A percentile compares a stretch with the other conserved stretches of the same genome.
These are phyloP conservation scores for Hysterium pulicare DNA, from an alignment of 2,329 filamentous ascomycete genomes.

Conservation along the genomic window DNA sequence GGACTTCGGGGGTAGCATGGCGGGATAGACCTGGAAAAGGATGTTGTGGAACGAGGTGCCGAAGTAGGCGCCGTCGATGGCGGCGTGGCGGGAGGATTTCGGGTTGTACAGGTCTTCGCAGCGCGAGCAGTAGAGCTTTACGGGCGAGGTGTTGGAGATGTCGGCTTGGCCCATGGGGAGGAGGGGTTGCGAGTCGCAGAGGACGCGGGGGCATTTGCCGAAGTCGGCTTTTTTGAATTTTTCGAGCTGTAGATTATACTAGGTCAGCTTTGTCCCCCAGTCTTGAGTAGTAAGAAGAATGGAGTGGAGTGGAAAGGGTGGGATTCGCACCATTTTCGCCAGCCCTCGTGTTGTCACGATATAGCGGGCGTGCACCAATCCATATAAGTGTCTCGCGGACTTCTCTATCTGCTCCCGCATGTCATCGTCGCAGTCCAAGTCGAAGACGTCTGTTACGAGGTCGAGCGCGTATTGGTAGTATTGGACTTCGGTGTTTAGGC, in stretches of 20 bases:
- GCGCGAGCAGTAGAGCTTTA: conserved; percentile 94
- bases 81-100: conserved; percentile 91
- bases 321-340: conserved; percentile 90
- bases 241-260: conserved; percentile 68
- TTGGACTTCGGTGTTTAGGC: conserved; percentile 93
- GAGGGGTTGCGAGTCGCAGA: conserved; percentile 89
- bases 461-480: conserved; percentile 99
- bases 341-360: conserved; percentile 93
- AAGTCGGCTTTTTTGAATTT: conserved; percentile 99
- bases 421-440: conserved; percentile 97
- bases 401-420: conserved; percentile 98
- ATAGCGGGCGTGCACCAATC: conserved; percentile 91
- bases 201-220: conserved; percentile 93
- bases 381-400: conserved; percentile 91
- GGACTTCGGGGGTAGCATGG: conserved; percentile 81
- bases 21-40: conserved; percentile 95
- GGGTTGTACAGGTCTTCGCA: conserved; percentile 99
- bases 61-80: conserved; percentile 97
- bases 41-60: conserved; percentile 98
- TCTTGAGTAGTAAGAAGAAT: not conserved
- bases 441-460: conserved; percentile 95
- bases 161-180: conserved; percentile 94
- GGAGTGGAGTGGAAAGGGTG: not conserved
- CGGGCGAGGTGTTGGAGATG: conserved; percentile 78
- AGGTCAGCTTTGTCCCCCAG: conserved; percentile 9